Conservation (phyloP, 2,329 filamentous ascomycete genomes). For the Aureobasidium sp. region DNA sequence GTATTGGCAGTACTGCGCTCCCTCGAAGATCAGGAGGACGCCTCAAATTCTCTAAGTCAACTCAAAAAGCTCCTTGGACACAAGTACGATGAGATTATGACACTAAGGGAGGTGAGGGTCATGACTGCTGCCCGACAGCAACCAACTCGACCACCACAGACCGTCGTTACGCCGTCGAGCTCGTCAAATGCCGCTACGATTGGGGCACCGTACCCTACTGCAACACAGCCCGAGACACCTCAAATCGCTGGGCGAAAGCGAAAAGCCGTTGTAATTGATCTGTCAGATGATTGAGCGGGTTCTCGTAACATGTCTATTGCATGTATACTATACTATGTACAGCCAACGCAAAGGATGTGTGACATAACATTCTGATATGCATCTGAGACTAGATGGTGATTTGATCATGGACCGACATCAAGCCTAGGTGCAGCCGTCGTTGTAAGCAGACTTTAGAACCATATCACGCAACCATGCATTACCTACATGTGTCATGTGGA, state of each 20-base stretch:
- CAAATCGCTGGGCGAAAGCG: constrained; percentile 1
- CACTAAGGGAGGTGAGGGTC: not conserved
- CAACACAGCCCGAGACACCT: not conserved
- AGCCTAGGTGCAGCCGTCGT: not conserved
- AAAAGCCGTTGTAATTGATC: constrained; percentile 13
- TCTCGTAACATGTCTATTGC: not conserved
- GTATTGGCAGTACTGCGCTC: not conserved
- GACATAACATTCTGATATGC: not conserved
- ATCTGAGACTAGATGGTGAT: not conserved
- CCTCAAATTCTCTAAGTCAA: not conserved
- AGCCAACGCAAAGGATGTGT: not conserved
- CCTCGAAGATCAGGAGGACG: not conserved
- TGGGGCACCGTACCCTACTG: not conserved
- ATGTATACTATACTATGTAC: not conserved
- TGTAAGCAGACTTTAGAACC: not conserved
- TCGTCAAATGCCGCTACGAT: not conserved
- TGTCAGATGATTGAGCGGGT: not conserved
- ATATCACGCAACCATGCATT: not conserved
- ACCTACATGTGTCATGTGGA: not conserved
- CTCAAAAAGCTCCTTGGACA: not conserved
- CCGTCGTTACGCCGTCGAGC: not conserved
- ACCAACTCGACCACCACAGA: not conserved
- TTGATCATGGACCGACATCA: not conserved
- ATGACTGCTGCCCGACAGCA: constrained; percentile 2
- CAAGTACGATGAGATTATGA: not conserved